Percentiles rank a stretch among this genome's conserved stretches.
phyloP scores from a whole-genome alignment of 305 asterid genomes.

The Andrographis paniculata region DNA sequence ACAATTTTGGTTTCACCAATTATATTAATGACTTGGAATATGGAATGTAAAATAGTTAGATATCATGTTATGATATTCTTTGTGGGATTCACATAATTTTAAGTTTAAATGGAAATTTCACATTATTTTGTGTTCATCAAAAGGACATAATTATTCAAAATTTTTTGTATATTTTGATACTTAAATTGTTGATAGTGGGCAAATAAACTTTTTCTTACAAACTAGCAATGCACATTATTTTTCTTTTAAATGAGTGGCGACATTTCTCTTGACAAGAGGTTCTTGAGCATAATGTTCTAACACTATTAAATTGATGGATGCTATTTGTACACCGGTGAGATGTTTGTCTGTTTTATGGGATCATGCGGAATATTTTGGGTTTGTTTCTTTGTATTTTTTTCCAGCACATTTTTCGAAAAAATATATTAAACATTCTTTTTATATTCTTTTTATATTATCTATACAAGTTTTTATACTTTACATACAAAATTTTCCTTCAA shows the following conservation, averaged over 20 bases:
- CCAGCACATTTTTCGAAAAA: too few species aligned
- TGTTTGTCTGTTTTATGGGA: slow-evolving; percentile 14
- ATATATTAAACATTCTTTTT: too few species aligned
- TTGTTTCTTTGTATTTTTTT: too few species aligned
- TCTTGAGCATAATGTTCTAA: background rate
- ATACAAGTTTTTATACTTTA: too few species aligned
- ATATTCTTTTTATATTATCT: too few species aligned
- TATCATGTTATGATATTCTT: slow-evolving; percentile 1
- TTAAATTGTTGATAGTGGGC: too few species aligned
- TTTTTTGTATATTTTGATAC: too few species aligned
- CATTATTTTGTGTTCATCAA: too few species aligned
- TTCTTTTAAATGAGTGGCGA: background rate
- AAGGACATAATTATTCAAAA: too few species aligned
- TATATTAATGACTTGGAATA: slow-evolving; percentile 2
- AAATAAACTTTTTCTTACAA: background rate
- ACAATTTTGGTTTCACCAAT: slow-evolving; percentile 3
- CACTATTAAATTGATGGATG: slow-evolving; percentile 7
- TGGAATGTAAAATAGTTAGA: slow-evolving; percentile 6
- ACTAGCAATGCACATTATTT: background rate
- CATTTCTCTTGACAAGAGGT: slow-evolving; percentile 7
- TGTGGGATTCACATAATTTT: background rate
- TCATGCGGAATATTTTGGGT: too few species aligned
- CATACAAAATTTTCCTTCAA: too few species aligned
- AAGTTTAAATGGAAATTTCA: background rate
- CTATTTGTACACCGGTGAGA: slow-evolving; percentile 4